Conservation (phyloP, 352 stramenopile species). For the Phytophthora megakarya region DNA sequence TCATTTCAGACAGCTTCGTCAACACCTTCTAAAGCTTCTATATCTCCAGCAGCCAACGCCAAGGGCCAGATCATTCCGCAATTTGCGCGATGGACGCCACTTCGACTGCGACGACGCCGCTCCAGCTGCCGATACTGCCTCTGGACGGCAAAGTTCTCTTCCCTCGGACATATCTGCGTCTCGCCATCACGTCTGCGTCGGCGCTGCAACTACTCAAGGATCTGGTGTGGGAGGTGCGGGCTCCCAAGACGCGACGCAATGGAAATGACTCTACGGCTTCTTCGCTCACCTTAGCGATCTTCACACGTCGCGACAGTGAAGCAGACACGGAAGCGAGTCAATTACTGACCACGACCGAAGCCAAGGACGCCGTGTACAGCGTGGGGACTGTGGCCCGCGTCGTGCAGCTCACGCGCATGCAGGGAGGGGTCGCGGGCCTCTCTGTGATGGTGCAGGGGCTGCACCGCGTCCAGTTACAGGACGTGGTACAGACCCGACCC, state of each 20-base stretch:
- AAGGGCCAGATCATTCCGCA: too few species aligned
- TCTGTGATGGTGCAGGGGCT: constrained; percentile 75
- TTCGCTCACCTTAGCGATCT: constrained; percentile 66
- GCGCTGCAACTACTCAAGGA: constrained; percentile 81
- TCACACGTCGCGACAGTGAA: constrained; percentile 54
- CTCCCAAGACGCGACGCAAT: constrained; percentile 45
- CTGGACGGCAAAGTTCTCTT: constrained; percentile 78
- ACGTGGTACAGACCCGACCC: constrained; percentile 54
- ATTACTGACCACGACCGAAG: constrained; percentile 27
- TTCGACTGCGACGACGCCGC: constrained; percentile 27
- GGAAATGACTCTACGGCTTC: constrained; percentile 18
- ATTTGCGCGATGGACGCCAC: constrained; percentile 30
- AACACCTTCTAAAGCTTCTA: too few species aligned
- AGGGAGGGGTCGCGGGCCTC: constrained; percentile 54
- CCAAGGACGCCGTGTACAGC: constrained; percentile 49
- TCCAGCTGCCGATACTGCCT: constrained; percentile 67
- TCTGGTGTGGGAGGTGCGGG: constrained; percentile 73
- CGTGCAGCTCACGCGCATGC: constrained; percentile 75
- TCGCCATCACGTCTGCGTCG: constrained; percentile 63
- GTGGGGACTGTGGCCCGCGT: constrained; percentile 72
- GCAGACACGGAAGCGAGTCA: constrained; percentile 2
- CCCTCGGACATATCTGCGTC: constrained; percentile 72
- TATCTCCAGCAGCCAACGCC: too few species aligned
- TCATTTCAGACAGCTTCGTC: constrained; percentile 25
- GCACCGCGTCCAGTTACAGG: constrained; percentile 52